phyloP scores from a whole-genome alignment of 768 basidiomycete species.

The Boletus subcaerulescens region DNA sequence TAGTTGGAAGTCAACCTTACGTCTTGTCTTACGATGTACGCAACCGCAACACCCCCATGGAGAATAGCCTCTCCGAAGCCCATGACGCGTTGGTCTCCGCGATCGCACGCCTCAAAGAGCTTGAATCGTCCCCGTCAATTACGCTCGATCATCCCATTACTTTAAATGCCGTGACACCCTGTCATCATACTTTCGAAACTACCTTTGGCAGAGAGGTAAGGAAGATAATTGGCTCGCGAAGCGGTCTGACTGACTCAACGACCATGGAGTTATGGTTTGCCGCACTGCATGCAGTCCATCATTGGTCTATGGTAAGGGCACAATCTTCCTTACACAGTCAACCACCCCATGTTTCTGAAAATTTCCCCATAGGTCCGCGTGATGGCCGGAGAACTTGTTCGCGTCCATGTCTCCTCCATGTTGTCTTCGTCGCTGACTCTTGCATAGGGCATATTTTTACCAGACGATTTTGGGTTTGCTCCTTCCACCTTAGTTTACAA shows the following conservation, averaged over 20 bases:
- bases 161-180: conserved; percentile 78
- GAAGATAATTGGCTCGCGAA: not conserved
- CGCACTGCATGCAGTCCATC: conserved; percentile 83
- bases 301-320: conserved; percentile 79
- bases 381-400: conserved; percentile 77
- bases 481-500: conserved; percentile 80
- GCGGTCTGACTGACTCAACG: not conserved
- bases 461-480: conserved; percentile 81
- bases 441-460: conserved; percentile 58
- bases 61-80: conserved; percentile 60
- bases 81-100: conserved; percentile 52
- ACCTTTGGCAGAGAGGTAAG: conserved; percentile 79
- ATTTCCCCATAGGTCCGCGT: conserved; percentile 61
- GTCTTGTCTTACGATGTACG: conserved; percentile 75
- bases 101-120: conserved; percentile 53
- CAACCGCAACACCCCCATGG: conserved; percentile 81
- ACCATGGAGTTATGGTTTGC: conserved; percentile 73
- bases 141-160: conserved; percentile 59
- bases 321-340: not conserved
- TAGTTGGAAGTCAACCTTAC: conserved; percentile 45
- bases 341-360: conserved; percentile 8
- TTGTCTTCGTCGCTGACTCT: conserved; percentile 8
- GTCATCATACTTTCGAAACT: conserved; percentile 70
- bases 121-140: conserved; percentile 40
- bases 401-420: conserved; percentile 22